Evolutionary conservation across 1,284 basidiomycete genomes (phyloP).

Genomic region (Leucoagaricus sp.): DNA sequence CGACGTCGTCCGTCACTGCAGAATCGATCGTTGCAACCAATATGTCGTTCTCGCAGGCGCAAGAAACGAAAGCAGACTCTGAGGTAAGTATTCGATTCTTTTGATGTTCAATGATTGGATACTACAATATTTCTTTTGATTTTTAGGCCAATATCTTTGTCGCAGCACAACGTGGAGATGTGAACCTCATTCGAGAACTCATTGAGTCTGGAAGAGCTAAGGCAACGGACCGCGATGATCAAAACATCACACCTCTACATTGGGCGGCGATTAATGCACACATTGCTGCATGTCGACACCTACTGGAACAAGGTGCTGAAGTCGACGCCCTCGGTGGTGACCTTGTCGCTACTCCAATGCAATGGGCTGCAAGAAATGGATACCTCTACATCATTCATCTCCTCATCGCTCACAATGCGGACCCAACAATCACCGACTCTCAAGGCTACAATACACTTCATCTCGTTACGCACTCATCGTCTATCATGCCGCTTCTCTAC

Average conservation of each 20-base stretch:
- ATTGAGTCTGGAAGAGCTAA: conserved; percentile 74
- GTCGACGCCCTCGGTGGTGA: conserved; percentile 95
- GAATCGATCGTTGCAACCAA: conserved; percentile 44
- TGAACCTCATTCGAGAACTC: conserved; percentile 65
- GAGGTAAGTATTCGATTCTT: conserved; percentile 27
- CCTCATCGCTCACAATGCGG: conserved; percentile 85
- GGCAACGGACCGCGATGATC: conserved; percentile 82
- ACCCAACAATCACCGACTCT: conserved; percentile 88
- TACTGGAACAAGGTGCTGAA: conserved; percentile 93
- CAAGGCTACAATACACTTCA: conserved; percentile 98
- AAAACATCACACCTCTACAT: conserved; percentile 94
- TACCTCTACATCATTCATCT: conserved; percentile 95
- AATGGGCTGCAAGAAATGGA: conserved; percentile 97
- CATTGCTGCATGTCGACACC: conserved; percentile 72
- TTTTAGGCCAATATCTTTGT: conserved; percentile 69
- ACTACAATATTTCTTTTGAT: conserved; percentile 1
- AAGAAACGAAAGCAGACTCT: conserved; percentile 23
- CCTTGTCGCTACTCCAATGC: conserved; percentile 92
- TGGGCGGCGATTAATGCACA: conserved; percentile 98
- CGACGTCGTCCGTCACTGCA: conserved; percentile 38
- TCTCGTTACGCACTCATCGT: conserved; percentile 91
- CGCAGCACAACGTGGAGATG: conserved; percentile 87
- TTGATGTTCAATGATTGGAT: not conserved
- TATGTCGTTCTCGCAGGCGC: conserved; percentile 38
- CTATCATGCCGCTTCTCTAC: conserved; percentile 93